These are phyloP conservation scores for Chaetomium fimeti DNA, from an alignment of 495 filamentous ascomycete species.

Conservation along the genomic window DNA sequence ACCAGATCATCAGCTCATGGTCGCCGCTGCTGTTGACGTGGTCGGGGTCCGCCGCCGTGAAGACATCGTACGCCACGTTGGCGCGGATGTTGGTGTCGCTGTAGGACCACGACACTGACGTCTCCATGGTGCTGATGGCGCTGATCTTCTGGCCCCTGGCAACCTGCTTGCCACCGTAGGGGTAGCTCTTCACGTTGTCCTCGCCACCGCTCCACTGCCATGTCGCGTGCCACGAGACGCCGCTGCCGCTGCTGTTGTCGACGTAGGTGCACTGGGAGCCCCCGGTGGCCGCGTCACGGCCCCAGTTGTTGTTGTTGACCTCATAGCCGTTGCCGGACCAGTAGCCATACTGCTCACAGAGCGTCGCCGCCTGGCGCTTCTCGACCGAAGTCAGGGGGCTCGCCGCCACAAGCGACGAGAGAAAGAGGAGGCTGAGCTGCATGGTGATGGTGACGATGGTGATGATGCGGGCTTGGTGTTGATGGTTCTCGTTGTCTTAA, in stretches of 20 bases:
- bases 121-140: conserved; percentile 40
- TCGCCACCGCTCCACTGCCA: conserved; percentile 47
- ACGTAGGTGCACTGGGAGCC: conserved; percentile 48
- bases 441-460: background rate
- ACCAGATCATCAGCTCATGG: conserved; percentile 55
- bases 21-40: conserved; percentile 48
- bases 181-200: conserved; percentile 49
- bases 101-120: conserved; percentile 44
- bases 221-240: conserved; percentile 41
- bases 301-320: conserved; percentile 10
- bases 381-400: background rate
- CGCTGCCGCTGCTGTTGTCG: conserved; percentile 33
- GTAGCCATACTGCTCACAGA: conserved; percentile 45
- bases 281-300: conserved; percentile 22
- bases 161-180: conserved; percentile 38
- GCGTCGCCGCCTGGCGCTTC: conserved; percentile 7
- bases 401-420: conserved; percentile 1
- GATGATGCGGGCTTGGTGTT: background rate
- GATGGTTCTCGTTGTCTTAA: background rate
- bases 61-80: conserved; percentile 52
- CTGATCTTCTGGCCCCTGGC: conserved; percentile 35
- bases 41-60: conserved; percentile 48
- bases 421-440: background rate
- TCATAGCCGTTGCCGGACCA: conserved; percentile 39
- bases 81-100: conserved; percentile 42